These are phyloP conservation scores for Parafenestella ontariensis DNA, from an alignment of 2,329 filamentous ascomycete species.

Conservation along the genomic window DNA sequence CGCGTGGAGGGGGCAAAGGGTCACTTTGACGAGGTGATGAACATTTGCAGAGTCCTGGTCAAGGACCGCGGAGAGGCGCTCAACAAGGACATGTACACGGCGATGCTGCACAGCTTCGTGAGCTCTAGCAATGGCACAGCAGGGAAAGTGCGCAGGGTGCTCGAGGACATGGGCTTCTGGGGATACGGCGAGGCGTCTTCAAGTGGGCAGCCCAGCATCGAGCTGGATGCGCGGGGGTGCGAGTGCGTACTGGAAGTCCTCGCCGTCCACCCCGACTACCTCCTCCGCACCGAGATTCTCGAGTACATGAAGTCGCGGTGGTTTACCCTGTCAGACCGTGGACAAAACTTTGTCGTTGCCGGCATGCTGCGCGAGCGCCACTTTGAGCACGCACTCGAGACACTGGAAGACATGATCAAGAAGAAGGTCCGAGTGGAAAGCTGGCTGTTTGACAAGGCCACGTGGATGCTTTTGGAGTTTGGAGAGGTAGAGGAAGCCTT, in stretches of 20 bases:
- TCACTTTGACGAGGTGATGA: constrained; percentile 34
- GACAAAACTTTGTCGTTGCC: constrained; percentile 71
- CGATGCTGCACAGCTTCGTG: constrained; percentile 75
- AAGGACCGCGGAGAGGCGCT: constrained; percentile 62
- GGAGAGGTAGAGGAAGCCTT: constrained; percentile 81
- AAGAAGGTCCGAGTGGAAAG: constrained; percentile 63
- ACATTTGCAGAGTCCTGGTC: constrained; percentile 66
- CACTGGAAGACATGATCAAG: constrained; percentile 70
- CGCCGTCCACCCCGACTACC: constrained; percentile 84
- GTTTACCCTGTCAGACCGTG: constrained; percentile 67
- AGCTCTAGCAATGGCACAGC: constrained; percentile 70
- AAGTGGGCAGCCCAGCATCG: constrained; percentile 60
- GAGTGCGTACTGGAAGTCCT: constrained; percentile 76
- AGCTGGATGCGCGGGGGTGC: constrained; percentile 71
- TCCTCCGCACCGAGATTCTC: constrained; percentile 74
- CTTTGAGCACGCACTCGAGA: constrained; percentile 78
- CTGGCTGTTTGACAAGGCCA: constrained; percentile 82
- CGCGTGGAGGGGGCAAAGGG: constrained; percentile 37
- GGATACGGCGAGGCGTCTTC: neutral
- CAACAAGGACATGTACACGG: constrained; percentile 71
- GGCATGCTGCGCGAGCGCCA: constrained; percentile 82
- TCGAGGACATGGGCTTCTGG: constrained; percentile 71
- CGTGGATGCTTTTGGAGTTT: constrained; percentile 74
- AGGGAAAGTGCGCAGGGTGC: constrained; percentile 65
- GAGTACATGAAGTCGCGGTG: constrained; percentile 77